phyloP scores from a whole-genome alignment of 2,329 filamentous ascomycete genomes.

The Byssothecium circinans region DNA sequence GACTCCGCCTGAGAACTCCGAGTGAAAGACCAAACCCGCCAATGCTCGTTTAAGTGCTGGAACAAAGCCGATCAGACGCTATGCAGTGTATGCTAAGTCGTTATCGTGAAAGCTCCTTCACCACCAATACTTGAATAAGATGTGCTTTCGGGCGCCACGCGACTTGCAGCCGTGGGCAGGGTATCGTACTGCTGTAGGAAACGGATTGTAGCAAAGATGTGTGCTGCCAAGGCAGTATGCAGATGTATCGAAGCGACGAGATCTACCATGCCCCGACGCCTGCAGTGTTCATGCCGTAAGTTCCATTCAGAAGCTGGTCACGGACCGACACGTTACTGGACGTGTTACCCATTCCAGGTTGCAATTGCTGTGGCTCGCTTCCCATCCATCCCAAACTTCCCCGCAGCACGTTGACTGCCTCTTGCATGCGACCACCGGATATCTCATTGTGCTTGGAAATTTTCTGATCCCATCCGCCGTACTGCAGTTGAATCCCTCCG shows the following conservation, averaged over 20 bases:
- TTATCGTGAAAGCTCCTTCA: conserved; percentile 26
- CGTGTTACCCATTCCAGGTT: conserved; percentile 17
- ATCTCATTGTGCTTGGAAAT: conserved; percentile 84
- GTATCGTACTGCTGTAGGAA: conserved; percentile 1
- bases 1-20: background rate
- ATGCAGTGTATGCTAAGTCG: conserved; percentile 37
- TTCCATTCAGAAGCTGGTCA: conserved; percentile 58
- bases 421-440: conserved; percentile 77
- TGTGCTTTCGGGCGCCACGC: background rate
- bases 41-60: conserved; percentile 29
- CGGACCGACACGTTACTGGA: conserved; percentile 40
- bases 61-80: conserved; percentile 32
- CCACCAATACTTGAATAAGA: background rate
- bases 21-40: conserved; percentile 13
- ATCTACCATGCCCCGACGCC: conserved; percentile 59
- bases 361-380: conserved; percentile 33
- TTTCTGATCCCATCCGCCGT: conserved; percentile 89
- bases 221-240: background rate
- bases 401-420: conserved; percentile 76
- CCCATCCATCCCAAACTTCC: conserved; percentile 79
- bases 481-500: conserved; percentile 85
- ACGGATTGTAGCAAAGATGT: background rate
- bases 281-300: conserved; percentile 57
- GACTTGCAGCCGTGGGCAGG: background rate
- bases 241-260: background rate